These are phyloP conservation scores for Scytalidium sp. DNA, from an alignment of 2,329 filamentous ascomycete species.

Conservation along the genomic window DNA sequence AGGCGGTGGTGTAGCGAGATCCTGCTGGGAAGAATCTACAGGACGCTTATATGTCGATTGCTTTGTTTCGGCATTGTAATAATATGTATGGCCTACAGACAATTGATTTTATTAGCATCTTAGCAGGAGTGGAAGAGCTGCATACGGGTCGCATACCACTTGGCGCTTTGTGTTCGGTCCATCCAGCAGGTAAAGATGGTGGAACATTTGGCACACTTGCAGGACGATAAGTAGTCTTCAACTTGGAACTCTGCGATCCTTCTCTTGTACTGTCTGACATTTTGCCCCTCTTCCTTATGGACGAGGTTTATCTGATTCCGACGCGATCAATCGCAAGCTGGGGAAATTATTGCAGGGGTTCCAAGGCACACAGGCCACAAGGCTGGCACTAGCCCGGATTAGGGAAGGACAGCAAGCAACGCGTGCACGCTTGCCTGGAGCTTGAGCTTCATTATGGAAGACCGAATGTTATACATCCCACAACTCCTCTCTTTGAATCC, in stretches of 20 bases:
- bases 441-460: conserved; percentile 7
- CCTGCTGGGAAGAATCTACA: conserved; percentile 28
- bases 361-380: background rate
- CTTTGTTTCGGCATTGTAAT: conserved; percentile 79
- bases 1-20: conserved; percentile 12
- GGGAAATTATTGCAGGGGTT: background rate
- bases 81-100: conserved; percentile 74
- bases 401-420: conserved; percentile 10
- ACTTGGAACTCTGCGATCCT: conserved; percentile 43
- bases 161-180: conserved; percentile 92
- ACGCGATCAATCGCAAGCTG: background rate
- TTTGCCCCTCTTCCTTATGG: background rate
- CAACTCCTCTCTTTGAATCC: background rate
- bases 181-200: conserved; percentile 70
- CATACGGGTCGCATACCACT: conserved; percentile 47
- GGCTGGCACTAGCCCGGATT: background rate
- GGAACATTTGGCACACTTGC: conserved; percentile 31
- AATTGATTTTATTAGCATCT: conserved; percentile 10
- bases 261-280: background rate
- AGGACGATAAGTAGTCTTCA: conserved; percentile 74
- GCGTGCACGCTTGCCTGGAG: conserved; percentile 25
- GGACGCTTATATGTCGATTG: conserved; percentile 86
- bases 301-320: background rate
- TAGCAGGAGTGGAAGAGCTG: conserved; percentile 5
- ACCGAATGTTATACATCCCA: background rate